Base-by-base conservation (phyloP, 495 filamentous ascomycete genomes). In the Usnea hakonensis region DNA sequence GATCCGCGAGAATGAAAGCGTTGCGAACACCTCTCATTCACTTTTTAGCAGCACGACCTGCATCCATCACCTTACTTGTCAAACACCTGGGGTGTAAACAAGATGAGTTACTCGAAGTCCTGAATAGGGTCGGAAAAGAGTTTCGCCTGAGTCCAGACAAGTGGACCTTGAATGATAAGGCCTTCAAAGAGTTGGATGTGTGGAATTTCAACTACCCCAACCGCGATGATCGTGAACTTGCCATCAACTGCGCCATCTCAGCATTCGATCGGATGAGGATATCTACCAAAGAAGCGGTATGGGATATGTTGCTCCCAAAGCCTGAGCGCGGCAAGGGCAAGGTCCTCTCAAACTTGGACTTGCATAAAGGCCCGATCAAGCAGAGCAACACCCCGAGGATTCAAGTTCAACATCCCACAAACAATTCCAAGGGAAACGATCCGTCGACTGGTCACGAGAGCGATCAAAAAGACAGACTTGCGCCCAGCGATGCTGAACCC, bases 191-290 rank as follows among this genome's bases (percentile, higher is more conserved):
- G 61, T 77, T 96, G 35, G 88, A 96, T 69, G 81, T 90, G 21
- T 95, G 86, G 81, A 82, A 82, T 17, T 94, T 90, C 71, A 77
- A 81, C 9, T 94, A 92, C 71, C 76, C 77, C 19, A 81, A 72
- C 30, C 72, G 81, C 36, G 83, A 85, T 37, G 88, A 92, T 66
- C 85, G 91, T 32, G 79, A 91, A 68, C 78, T 79, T 16, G 91
- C 89, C 16, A 92, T 96, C 71, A 85, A 93, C 67, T 90, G 88
- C 69, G 89, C 90, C n/a, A 82, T 95, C 57, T 85, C 81, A 41
- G 81, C 86, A 30, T 95, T 88, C 67, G 91, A 96, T 76, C 85
- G 87, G 59, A 78, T 87, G 76, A 83, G 91, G 7, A 73, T 95
- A n/a, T 81, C 80, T 28, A 78, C 81, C 36, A 80, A 83, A 5